Conservation (phyloP, 2,329 filamentous ascomycete genomes). For the Aureobasidium sp. region DNA sequence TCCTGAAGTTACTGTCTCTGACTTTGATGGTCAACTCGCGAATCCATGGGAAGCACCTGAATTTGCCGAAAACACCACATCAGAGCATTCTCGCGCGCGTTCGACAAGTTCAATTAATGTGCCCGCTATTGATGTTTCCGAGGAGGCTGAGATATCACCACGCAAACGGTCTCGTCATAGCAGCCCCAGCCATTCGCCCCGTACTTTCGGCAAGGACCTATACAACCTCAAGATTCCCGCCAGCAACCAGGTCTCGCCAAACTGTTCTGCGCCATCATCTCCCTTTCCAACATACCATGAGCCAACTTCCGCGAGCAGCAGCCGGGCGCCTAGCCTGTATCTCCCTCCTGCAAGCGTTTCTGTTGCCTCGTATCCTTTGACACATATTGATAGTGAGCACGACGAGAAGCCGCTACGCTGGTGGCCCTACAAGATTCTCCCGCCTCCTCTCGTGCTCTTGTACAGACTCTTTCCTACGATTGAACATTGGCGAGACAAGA, state of each 20-base stretch:
- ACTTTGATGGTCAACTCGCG: neutral
- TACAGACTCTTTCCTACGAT: constrained; percentile 82
- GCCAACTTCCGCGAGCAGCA: constrained; percentile 34
- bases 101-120: neutral
- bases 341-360: constrained; percentile 46
- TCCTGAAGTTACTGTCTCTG: constrained; percentile 8
- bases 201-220: constrained; percentile 25
- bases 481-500: constrained; percentile 71
- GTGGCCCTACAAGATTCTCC: constrained; percentile 74
- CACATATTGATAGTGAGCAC: constrained; percentile 34
- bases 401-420: constrained; percentile 47
- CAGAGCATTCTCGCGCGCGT: neutral
- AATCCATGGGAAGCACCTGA: neutral
- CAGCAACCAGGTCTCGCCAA: constrained; percentile 19
- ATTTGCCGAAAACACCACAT: neutral
- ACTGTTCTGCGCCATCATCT: constrained; percentile 38
- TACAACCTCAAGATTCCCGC: constrained; percentile 35
- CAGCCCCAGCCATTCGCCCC: constrained; percentile 21
- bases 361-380: constrained; percentile 31
- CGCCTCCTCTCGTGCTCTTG: constrained; percentile 61
- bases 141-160: neutral
- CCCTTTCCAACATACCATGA: constrained; percentile 63
- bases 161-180: neutral
- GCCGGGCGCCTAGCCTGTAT: constrained; percentile 48
- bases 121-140: neutral